Base-by-base conservation (phyloP, 768 basidiomycete genomes). In the Lyophyllum shimeji region DNA sequence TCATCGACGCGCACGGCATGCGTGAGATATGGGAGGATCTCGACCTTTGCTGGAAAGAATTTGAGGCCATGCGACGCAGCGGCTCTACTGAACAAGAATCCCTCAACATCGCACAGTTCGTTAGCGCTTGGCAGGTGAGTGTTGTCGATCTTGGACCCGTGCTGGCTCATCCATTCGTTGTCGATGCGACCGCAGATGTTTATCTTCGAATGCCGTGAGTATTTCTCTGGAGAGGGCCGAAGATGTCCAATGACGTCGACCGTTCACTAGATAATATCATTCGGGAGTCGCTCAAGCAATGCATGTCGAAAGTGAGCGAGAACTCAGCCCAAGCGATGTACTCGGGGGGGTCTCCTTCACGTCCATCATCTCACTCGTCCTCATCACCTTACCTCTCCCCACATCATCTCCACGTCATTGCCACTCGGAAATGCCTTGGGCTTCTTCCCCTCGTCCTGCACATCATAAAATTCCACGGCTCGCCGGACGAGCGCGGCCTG, bases 131-230 rank as follows among this genome's bases (percentile, higher is more conserved):
- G 93, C 89, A 91, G 81, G 87, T 93, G 65, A 61, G 82, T 71
- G 33, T 12, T 50, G 31, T 57, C 20, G 52, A 43, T 20, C 53
- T 54, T 46, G 50, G 29, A 23, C 45, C 39, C 49, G 50, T 33
- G 27, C 49, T 43, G 50, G 47, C 43, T 52, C 46, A 61, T 57
- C 60, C 27, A 60, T 47, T 56, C 58, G 42, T 57, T 62, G 58
- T 55, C 50, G 53, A 49, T 44, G 61, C 63, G 50, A 65, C 21
- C 12, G 9, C 21, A 90, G 85, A 89, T 93, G 52, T 94, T 91
- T 71, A 86, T 95, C 59, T 96, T 96, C 61, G 92, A 95, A 70
- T 93, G 90, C 68, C 81, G 87, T 89, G 68, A 77, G 87, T 82
- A 23, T 50, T 44, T 39, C 52, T 18, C 20, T 42, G 20, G n/a